Percentiles rank a stretch among this genome's conserved stretches.
These are phyloP conservation scores for Geotrichum restrictum DNA, from an alignment of 1,139 yeast genomes.

Conservation along the genomic window DNA sequence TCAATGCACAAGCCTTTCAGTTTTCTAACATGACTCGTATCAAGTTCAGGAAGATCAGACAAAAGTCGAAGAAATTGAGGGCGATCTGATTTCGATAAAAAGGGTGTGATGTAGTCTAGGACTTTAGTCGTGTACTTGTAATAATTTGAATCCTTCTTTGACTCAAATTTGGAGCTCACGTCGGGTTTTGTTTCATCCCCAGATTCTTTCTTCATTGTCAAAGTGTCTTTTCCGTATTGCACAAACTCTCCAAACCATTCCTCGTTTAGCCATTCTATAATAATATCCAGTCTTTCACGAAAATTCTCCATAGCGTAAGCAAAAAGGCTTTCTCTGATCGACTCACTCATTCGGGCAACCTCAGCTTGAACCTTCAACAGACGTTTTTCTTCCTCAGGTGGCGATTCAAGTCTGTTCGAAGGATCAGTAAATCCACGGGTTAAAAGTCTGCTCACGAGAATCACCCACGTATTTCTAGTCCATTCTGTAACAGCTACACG, in stretches of 20 bases:
- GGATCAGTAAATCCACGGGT: constrained; percentile 61
- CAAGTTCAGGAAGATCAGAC: constrained; percentile 79
- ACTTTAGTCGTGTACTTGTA: constrained; percentile 64
- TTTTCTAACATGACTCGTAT: constrained; percentile 55
- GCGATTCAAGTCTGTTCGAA: neutral
- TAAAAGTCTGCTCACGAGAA: constrained; percentile 69
- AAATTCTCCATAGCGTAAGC: constrained; percentile 72
- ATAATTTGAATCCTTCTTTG: constrained; percentile 27
- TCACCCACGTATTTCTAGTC: constrained; percentile 73
- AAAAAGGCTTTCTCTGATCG: constrained; percentile 66
- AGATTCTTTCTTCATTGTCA: constrained; percentile 1
- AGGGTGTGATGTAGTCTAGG: constrained; percentile 77
- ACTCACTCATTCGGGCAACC: constrained; percentile 39
- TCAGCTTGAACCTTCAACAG: neutral
- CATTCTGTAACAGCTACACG: constrained; percentile 45
- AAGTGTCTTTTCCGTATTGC: constrained; percentile 23
- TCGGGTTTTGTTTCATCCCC: constrained; percentile 19
- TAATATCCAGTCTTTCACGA: constrained; percentile 64
- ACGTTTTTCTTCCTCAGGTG: neutral
- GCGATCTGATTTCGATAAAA: constrained; percentile 73
- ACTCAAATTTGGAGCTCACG: constrained; percentile 8
- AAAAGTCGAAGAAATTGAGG: constrained; percentile 74
- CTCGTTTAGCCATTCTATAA: constrained; percentile 93
- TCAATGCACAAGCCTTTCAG: constrained; percentile 77
- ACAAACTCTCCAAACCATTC: constrained; percentile 83